Percentiles rank a stretch among this genome's conserved stretches.
Evolutionary conservation across 148 eudicot genomes (phyloP).

Genomic region (Polygonum maritimum): DNA sequence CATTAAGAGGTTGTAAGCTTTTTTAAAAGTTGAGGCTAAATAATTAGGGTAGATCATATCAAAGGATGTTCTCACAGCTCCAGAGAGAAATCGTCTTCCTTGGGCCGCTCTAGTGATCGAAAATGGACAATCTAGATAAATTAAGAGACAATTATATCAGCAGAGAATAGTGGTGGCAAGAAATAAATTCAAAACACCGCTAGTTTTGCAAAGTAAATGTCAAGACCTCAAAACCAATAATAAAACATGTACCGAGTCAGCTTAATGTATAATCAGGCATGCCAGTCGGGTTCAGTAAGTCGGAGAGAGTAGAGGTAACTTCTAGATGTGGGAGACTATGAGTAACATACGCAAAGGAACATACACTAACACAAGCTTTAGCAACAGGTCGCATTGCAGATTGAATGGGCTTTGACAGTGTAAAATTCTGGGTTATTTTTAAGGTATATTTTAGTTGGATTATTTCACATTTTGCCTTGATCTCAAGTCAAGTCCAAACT

Average conservation of each 20-base stretch:
- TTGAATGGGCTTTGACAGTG: neutral
- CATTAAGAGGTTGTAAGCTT: neutral
- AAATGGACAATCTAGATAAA: conserved; percentile 65
- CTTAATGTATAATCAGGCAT: neutral
- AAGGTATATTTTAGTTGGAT: neutral
- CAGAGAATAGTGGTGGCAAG: neutral
- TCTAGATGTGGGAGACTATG: neutral
- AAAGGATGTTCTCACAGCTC: conserved; percentile 57
- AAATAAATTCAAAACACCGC: neutral
- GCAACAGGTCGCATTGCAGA: neutral
- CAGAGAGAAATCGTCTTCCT: conserved; percentile 78
- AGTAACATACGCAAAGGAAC: neutral
- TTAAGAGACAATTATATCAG: neutral
- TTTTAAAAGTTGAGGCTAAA: neutral
- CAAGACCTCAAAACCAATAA: neutral
- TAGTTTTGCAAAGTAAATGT: neutral
- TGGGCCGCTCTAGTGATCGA: conserved; percentile 70
- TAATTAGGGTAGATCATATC: neutral
- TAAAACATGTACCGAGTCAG: neutral
- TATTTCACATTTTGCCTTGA: neutral
- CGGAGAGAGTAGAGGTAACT: neutral
- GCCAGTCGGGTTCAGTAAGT: neutral
- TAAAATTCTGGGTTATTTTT: neutral
- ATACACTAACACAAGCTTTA: neutral
- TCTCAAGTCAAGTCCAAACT: neutral